Evolutionary conservation across 345 rosid species (phyloP).

Genomic region (Eucalyptus fibrosa): DNA sequence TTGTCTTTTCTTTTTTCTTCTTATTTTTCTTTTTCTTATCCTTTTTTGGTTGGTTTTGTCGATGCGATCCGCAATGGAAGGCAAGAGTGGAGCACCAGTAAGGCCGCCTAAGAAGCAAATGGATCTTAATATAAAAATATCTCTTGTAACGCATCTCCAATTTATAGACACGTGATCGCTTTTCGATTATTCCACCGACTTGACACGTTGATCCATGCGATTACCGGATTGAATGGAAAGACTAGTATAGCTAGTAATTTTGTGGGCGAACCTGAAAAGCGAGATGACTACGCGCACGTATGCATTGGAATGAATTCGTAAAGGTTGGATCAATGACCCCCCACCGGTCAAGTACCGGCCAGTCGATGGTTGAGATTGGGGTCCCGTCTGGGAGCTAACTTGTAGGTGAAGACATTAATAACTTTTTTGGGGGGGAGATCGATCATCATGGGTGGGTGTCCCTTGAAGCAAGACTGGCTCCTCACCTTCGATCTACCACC

Average conservation of each 20-base stretch:
- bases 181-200: neutral
- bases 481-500: neutral
- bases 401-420: neutral
- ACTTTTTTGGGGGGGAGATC: neutral
- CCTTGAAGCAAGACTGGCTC: neutral
- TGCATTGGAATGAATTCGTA: neutral
- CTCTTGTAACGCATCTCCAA: neutral
- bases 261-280: neutral
- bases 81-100: neutral
- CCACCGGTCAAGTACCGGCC: neutral
- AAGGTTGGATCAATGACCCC: neutral
- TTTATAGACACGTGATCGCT: neutral
- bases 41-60: neutral
- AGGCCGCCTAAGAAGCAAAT: neutral
- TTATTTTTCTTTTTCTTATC: neutral
- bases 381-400: neutral
- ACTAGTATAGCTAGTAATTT: neutral
- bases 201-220: neutral
- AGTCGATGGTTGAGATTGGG: neutral
- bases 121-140: neutral
- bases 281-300: neutral
- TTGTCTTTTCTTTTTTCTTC: neutral
- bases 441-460: neutral
- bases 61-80: neutral
- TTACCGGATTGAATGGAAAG: neutral